Percentiles rank a stretch among this genome's conserved stretches.
phyloP scores from a whole-genome alignment of 2,329 filamentous ascomycete species.

The Camptophora hylomeconis region DNA sequence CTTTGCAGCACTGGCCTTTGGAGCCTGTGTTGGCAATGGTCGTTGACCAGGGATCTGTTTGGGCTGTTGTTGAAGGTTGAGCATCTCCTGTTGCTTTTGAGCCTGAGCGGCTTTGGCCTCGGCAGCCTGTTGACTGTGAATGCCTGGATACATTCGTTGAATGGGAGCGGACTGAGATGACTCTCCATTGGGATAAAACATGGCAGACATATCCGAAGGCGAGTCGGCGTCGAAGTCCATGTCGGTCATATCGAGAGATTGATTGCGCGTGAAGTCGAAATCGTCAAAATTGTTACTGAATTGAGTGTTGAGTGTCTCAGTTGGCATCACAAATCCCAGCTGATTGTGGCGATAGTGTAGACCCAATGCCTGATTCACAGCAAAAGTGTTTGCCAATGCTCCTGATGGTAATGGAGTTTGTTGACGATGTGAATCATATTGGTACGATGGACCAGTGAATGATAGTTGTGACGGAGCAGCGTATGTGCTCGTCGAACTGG shows the following conservation, averaged over 20 bases:
- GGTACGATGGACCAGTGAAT: conserved; percentile 74
- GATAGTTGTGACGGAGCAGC: conserved; percentile 35
- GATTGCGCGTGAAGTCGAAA: conserved; percentile 43
- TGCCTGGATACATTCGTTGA: conserved; percentile 78
- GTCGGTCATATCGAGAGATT: conserved; percentile 46
- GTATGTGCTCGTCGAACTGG: conserved; percentile 25
- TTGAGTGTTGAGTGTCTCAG: conserved; percentile 17
- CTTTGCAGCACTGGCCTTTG: conserved; percentile 27
- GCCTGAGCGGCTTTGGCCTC: conserved; percentile 51
- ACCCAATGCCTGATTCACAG: conserved; percentile 51
- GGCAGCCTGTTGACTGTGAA: conserved; percentile 81
- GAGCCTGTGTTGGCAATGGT: conserved; percentile 18
- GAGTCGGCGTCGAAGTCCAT: conserved; percentile 60
- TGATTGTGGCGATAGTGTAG: conserved; percentile 25
- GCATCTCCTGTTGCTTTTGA: conserved; percentile 48
- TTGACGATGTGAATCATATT: conserved; percentile 90
- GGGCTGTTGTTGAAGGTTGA: conserved; percentile 39
- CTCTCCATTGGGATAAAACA: conserved; percentile 51
- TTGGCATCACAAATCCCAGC: conserved; percentile 31
- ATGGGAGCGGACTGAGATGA: conserved; percentile 35
- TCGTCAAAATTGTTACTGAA: conserved; percentile 40
- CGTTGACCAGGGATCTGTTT: conserved; percentile 18
- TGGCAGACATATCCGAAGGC: conserved; percentile 38
- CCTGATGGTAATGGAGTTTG: conserved; percentile 86
- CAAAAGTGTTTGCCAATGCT: conserved; percentile 66